Evolutionary conservation across 2,329 filamentous ascomycete species (phyloP), one percentile per base, ranked within the genome.

Genomic region (Penicillium sp.): DNA sequence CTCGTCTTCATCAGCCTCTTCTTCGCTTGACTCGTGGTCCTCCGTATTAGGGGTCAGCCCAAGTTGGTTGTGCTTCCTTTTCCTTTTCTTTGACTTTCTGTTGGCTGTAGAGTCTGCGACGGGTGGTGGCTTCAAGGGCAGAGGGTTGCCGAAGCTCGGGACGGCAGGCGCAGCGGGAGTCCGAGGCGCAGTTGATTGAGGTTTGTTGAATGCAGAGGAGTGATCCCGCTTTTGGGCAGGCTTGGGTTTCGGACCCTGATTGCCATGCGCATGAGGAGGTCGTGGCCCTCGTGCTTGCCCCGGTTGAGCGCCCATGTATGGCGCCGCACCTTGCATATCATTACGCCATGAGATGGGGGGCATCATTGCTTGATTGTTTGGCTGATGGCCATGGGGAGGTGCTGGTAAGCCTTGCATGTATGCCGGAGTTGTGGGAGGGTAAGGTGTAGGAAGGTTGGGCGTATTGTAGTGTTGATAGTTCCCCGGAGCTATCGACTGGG

Each of bases 301-400:
- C 32, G 64, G 65, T 51, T 68, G 65, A 59, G 60, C 61, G 39
- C 60, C 56, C 52, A 65, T 60, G 66, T 72, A 72, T 66, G 72
- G 69, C 66, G 73, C 72, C 59, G 76, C 69, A 42, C 72, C 69
- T 50, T 77, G 71, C 45, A 67, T 68, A 43, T 79, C 77, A 64
- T 77, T 78, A 3, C 76, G 76, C 70, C 79, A 77, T 48, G 73
- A 73, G 55, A 80, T 76, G 2, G 76, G 75, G 0, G 75, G 79
- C 78, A 76, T 77, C 58, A 74, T 69, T 62, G 75, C 65, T 51
- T 70, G 55, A 52, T 65, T 60, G 28, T 48, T 52, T 17, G 59
- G 45, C 10, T 53, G 58, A 4, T 58, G 51, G 10, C 47, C 48
- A 56, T 60, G 64, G 17, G 62, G 63, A 24, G 59, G 58, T 19